A percentile compares a stretch with the other conserved stretches of the same genome.
Conservation (phyloP, 208 protist species). For the Crithidia expoeki region DNA sequence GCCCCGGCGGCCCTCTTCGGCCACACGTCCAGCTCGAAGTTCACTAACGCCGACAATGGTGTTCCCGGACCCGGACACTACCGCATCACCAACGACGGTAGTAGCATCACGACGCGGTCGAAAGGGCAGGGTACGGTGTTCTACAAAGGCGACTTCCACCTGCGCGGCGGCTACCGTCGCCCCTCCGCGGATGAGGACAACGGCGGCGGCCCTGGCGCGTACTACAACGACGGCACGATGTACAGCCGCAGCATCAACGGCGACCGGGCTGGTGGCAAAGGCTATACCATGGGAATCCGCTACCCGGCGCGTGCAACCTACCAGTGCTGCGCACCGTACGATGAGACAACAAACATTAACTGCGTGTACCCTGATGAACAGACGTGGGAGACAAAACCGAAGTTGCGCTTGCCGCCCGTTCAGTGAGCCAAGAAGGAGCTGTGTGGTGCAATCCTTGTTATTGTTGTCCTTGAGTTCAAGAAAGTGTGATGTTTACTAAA, state of each 20-base stretch:
- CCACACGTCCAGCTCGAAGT: slow-evolving; percentile 32
- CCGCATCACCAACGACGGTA: slow-evolving; percentile 23
- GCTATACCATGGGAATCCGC: slow-evolving; percentile 72
- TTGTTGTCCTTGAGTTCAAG: neutral
- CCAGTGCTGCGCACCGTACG: slow-evolving; percentile 63
- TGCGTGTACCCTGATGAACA: slow-evolving; percentile 76
- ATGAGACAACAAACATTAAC: slow-evolving; percentile 82
- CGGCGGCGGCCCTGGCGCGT: slow-evolving; percentile 40
- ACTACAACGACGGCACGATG: slow-evolving; percentile 62
- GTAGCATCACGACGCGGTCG: slow-evolving; percentile 4
- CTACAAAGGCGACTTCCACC: slow-evolving; percentile 78
- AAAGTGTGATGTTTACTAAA: too few species aligned
- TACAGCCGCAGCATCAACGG: slow-evolving; percentile 63
- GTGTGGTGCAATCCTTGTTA: neutral
- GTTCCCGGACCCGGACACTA: slow-evolving; percentile 74
- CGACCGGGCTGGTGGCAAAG: slow-evolving; percentile 44
- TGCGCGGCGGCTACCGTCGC: slow-evolving; percentile 27
- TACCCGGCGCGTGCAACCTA: slow-evolving; percentile 83
- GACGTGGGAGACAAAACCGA: slow-evolving; percentile 56
- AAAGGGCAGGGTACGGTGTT: slow-evolving; percentile 45
- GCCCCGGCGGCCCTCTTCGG: slow-evolving; percentile 34
- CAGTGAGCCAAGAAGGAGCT: slow-evolving; percentile 2
- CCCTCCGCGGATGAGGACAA: slow-evolving; percentile 20
- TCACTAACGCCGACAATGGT: slow-evolving; percentile 33
- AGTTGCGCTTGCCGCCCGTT: slow-evolving; percentile 26